phyloP scores from a whole-genome alignment of 345 rosid genomes.

The Boechera divaricarpa region DNA sequence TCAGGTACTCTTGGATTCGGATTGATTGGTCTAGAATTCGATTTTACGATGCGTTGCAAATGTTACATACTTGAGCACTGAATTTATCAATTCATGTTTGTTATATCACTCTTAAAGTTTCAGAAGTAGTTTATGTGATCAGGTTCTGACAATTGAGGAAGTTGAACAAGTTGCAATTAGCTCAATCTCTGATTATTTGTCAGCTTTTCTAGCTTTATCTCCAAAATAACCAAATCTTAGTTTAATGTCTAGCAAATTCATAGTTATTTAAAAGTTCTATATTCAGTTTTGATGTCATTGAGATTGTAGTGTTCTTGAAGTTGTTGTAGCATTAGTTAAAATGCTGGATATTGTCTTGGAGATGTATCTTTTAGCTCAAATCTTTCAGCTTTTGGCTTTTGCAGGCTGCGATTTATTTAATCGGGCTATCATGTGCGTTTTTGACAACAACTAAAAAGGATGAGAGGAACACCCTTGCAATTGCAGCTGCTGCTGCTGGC shows the following conservation, averaged over 20 bases:
- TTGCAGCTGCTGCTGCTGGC: constrained; percentile 53
- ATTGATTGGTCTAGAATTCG: background rate
- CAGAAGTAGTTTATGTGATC: background rate
- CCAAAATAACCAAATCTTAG: background rate
- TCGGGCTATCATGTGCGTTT: constrained; percentile 46
- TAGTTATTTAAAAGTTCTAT: background rate
- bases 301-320: constrained; percentile 9
- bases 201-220: background rate
- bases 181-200: background rate
- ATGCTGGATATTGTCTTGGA: background rate
- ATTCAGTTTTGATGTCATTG: constrained; percentile 5
- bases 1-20: constrained; percentile 35
- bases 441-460: constrained; percentile 36
- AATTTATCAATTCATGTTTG: background rate
- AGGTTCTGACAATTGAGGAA: background rate
- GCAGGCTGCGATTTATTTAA: constrained; percentile 55
- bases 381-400: constrained; percentile 7
- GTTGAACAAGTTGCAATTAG: background rate
- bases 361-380: constrained; percentile 14
- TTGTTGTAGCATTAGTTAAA: background rate
- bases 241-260: background rate
- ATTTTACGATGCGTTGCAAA: constrained; percentile 8
- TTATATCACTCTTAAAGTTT: background rate
- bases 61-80: background rate
- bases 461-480: constrained; percentile 38